Conservation (phyloP, 805 yeast species). For the Monosporozyma aquatica region DNA sequence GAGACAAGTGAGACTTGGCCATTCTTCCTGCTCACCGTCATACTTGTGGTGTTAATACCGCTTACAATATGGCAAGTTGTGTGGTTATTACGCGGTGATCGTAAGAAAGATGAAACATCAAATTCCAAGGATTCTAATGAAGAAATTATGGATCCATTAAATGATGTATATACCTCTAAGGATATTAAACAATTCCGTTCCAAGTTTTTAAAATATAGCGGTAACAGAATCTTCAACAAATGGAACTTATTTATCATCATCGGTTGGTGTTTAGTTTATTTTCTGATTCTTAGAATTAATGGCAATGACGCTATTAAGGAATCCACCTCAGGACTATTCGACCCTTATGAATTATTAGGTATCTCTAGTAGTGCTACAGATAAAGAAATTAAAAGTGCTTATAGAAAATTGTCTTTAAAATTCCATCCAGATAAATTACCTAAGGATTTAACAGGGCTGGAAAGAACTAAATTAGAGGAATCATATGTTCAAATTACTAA, state of each 20-base stretch:
- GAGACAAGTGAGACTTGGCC: slow-evolving; percentile 93
- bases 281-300: slow-evolving; percentile 33
- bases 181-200: slow-evolving; percentile 19
- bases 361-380: slow-evolving; percentile 61
- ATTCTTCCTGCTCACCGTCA: slow-evolving; percentile 66
- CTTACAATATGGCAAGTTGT: slow-evolving; percentile 34
- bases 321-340: slow-evolving; percentile 45
- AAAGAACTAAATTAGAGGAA: slow-evolving; percentile 53
- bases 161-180: slow-evolving; percentile 14
- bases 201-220: slow-evolving; percentile 12
- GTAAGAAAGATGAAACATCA: neutral
- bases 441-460: slow-evolving; percentile 48
- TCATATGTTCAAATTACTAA: slow-evolving; percentile 72
- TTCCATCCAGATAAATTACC: slow-evolving; percentile 91
- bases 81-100: slow-evolving; percentile 13
- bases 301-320: slow-evolving; percentile 38
- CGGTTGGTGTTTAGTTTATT: slow-evolving; percentile 57
- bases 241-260: slow-evolving; percentile 25
- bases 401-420: slow-evolving; percentile 77
- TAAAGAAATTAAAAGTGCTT: slow-evolving; percentile 68
- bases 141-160: slow-evolving; percentile 11
- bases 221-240: slow-evolving; percentile 15
- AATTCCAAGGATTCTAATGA: slow-evolving; percentile 5
- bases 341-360: slow-evolving; percentile 84
- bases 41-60: slow-evolving; percentile 62